Evolutionary conservation across 345 rosid species (phyloP).

Genomic region (Zanthoxylum bungeanum): DNA sequence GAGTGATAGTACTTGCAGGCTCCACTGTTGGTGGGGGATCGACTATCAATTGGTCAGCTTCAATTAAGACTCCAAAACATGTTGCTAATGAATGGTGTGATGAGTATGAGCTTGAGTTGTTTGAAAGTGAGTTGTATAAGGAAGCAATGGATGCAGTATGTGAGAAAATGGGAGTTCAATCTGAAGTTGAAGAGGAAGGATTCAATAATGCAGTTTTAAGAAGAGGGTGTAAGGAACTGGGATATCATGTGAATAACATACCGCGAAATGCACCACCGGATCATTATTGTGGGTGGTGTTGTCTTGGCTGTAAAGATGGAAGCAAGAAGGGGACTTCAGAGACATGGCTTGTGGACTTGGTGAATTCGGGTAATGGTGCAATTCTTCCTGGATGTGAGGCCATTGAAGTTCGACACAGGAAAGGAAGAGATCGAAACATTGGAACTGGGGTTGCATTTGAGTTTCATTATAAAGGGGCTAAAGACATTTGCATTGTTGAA

Average conservation of each 20-base stretch:
- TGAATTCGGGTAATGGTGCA: conserved; percentile 61
- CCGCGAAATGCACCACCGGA: conserved; percentile 64
- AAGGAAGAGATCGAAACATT: conserved; percentile 24
- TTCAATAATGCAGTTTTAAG: conserved; percentile 66
- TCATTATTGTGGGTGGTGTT: conserved; percentile 86
- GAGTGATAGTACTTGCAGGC: conserved; percentile 58
- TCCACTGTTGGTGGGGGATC: conserved; percentile 92
- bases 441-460: conserved; percentile 62
- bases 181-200: conserved; percentile 57
- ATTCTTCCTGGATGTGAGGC: conserved; percentile 73
- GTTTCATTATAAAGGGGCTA: conserved; percentile 29
- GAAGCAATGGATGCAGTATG: conserved; percentile 72
- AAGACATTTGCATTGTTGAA: conserved; percentile 48
- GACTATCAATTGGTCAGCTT: conserved; percentile 83
- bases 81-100: conserved; percentile 68
- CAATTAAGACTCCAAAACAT: conserved; percentile 66
- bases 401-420: conserved; percentile 41
- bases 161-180: conserved; percentile 72
- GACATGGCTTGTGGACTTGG: conserved; percentile 87
- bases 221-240: conserved; percentile 72
- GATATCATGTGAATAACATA: conserved; percentile 47
- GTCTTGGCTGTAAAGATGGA: conserved; percentile 84
- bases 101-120: conserved; percentile 40
- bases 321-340: conserved; percentile 64
- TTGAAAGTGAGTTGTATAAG: conserved; percentile 48